phyloP scores from a whole-genome alignment of 495 filamentous ascomycete genomes.

The Chaetomidium leptoderma region DNA sequence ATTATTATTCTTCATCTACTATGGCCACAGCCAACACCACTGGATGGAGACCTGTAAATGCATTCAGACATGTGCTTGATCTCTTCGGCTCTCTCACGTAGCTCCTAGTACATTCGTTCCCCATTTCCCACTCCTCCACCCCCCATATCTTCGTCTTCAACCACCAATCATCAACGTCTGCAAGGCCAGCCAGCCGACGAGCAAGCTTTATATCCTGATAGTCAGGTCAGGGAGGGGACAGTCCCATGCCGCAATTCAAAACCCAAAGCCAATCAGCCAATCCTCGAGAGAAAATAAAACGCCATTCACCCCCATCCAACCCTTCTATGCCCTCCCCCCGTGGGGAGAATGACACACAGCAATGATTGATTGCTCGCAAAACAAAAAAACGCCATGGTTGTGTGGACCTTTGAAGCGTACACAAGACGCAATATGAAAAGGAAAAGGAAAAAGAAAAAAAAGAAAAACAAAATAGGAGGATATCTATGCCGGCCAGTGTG shows the following conservation, averaged over 20 bases:
- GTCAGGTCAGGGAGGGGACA: background rate
- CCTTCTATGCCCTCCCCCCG: background rate
- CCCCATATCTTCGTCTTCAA: background rate
- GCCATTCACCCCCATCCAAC: background rate
- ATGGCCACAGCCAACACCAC: background rate
- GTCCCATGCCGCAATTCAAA: background rate
- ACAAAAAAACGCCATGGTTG: background rate
- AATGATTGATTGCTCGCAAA: background rate
- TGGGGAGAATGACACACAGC: background rate
- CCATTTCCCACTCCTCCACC: background rate
- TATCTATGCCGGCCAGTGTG: slow-evolving; percentile 6
- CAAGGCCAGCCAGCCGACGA: slow-evolving; percentile 2
- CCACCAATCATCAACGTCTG: background rate
- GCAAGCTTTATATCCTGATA: background rate
- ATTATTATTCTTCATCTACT: too few relatives aligned
- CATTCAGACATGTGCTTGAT: background rate
- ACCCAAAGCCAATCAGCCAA: background rate
- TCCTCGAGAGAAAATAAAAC: background rate
- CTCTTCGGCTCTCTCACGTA: background rate
- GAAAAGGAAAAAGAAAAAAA: background rate
- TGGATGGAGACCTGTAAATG: background rate
- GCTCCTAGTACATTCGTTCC: background rate
- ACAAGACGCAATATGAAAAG: background rate
- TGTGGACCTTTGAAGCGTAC: background rate
- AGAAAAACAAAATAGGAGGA: background rate